A percentile compares a stretch with the other conserved stretches of the same genome.
These are phyloP conservation scores for Trichoderma breve DNA, from an alignment of 2,329 filamentous ascomycete species.

Conservation along the genomic window DNA sequence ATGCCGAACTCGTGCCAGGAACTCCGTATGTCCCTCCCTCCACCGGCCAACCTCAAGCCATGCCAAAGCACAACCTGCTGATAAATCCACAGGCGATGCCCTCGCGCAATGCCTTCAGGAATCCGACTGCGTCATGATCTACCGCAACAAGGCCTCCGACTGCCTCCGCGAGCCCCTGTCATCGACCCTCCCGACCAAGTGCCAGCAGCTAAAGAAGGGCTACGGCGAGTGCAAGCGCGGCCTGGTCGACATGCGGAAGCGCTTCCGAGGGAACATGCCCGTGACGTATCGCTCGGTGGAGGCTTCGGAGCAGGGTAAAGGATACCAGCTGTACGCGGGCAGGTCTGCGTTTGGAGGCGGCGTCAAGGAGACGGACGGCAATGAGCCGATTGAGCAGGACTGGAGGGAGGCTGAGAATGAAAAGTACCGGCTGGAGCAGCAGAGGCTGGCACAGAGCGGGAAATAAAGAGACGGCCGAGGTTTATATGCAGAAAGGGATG, in stretches of 20 bases:
- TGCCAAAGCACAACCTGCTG: not conserved
- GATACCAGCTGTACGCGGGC: slow-evolving; percentile 77
- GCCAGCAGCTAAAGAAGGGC: slow-evolving; percentile 88
- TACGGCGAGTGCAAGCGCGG: slow-evolving; percentile 95
- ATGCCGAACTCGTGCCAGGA: slow-evolving; percentile 98
- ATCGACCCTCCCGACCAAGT: slow-evolving; percentile 79
- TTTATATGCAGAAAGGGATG: not conserved
- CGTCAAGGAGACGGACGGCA: slow-evolving; percentile 65
- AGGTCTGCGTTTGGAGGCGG: slow-evolving; percentile 64
- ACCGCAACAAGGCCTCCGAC: slow-evolving; percentile 81
- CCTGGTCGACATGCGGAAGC: slow-evolving; percentile 97
- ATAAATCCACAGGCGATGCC: slow-evolving; percentile 67
- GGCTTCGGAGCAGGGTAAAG: slow-evolving; percentile 49
- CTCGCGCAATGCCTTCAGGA: slow-evolving; percentile 93
- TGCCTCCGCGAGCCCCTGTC: slow-evolving; percentile 81
- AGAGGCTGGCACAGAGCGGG: slow-evolving; percentile 25
- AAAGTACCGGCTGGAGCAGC: slow-evolving; percentile 45
- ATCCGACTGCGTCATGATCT: slow-evolving; percentile 92
- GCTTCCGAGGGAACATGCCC: slow-evolving; percentile 91
- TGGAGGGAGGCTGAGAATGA: slow-evolving; percentile 67
- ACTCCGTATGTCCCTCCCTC: slow-evolving; percentile 65
- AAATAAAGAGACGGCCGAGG: not conserved
- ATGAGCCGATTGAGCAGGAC: slow-evolving; percentile 60
- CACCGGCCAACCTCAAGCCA: not conserved
- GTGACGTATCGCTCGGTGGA: slow-evolving; percentile 62